Evolutionary conservation across 495 filamentous ascomycete genomes (phyloP).

Genomic region (Tetracladium marchalianum): DNA sequence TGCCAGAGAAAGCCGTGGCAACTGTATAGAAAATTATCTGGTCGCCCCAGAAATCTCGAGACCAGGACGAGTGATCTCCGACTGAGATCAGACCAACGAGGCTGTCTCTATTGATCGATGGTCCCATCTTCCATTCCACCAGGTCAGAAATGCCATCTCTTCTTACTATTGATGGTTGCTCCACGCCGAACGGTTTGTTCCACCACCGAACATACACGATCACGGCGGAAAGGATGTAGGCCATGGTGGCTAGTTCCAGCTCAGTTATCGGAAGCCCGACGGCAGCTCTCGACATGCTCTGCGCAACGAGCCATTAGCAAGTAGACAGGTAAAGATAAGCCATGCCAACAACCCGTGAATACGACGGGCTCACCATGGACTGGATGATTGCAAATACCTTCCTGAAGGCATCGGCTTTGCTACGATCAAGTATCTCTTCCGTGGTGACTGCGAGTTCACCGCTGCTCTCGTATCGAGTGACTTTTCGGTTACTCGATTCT

Average conservation of each 20-base stretch:
- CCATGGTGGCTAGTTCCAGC: slow-evolving; percentile 27
- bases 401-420: slow-evolving; percentile 24
- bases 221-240: slow-evolving; percentile 26
- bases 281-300: slow-evolving; percentile 20
- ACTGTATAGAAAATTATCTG: slow-evolving; percentile 5
- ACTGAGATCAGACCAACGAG: background rate
- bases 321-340: too few relatives aligned
- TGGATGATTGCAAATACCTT: slow-evolving; percentile 28
- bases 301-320: slow-evolving; percentile 30
- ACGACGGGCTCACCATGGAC: too few relatives aligned
- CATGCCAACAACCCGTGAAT: too few relatives aligned
- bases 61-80: background rate
- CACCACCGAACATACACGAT: slow-evolving; percentile 29
- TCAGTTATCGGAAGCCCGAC: slow-evolving; percentile 21
- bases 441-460: too few relatives aligned
- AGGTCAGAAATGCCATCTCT: slow-evolving; percentile 1
- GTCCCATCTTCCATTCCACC: slow-evolving; percentile 7
- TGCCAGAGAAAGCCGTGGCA: slow-evolving; percentile 13
- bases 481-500: too few relatives aligned
- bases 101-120: background rate
- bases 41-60: background rate
- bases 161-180: too few relatives aligned
- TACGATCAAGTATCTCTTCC: slow-evolving; percentile 15
- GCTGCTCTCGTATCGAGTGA: too few relatives aligned
- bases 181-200: slow-evolving; percentile 26